Evolutionary conservation across 2,329 filamentous ascomycete species (phyloP).

Genomic region (Chaetothyriales sp.): DNA sequence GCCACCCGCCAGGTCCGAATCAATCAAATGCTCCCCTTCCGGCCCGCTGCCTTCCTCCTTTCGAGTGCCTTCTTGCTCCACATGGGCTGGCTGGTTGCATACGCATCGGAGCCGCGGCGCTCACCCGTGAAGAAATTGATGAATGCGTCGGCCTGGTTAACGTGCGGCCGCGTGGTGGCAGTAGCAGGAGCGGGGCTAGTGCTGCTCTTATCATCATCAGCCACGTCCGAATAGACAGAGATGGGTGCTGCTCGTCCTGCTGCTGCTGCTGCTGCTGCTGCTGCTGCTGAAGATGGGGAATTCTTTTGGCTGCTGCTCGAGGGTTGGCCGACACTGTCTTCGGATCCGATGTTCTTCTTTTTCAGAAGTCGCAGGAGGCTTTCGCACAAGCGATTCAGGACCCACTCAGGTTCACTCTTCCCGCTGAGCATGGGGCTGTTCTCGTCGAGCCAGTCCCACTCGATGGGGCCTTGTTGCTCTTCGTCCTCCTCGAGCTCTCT

Average conservation of each 20-base stretch:
- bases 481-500: constrained; percentile 29
- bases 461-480: constrained; percentile 43
- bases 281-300: too few species aligned
- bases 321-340: constrained; percentile 1
- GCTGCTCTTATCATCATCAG: background rate
- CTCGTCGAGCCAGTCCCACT: constrained; percentile 61
- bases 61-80: constrained; percentile 11
- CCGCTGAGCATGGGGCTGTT: constrained; percentile 51
- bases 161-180: background rate
- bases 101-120: constrained; percentile 6
- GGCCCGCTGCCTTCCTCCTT: background rate
- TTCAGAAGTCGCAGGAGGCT: constrained; percentile 36
- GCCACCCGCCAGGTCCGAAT: too few species aligned
- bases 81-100: constrained; percentile 6
- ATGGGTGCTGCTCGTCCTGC: too few species aligned
- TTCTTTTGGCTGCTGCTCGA: too few species aligned
- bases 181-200: background rate
- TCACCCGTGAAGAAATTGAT: constrained; percentile 13
- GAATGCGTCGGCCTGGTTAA: constrained; percentile 6
- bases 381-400: constrained; percentile 50
- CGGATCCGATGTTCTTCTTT: constrained; percentile 8
- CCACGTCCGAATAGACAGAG: too few species aligned
- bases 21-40: background rate
- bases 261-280: background rate
- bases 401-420: constrained; percentile 49